Conservation (phyloP, 2,329 filamentous ascomycete species). For the Alternaria viburni region DNA sequence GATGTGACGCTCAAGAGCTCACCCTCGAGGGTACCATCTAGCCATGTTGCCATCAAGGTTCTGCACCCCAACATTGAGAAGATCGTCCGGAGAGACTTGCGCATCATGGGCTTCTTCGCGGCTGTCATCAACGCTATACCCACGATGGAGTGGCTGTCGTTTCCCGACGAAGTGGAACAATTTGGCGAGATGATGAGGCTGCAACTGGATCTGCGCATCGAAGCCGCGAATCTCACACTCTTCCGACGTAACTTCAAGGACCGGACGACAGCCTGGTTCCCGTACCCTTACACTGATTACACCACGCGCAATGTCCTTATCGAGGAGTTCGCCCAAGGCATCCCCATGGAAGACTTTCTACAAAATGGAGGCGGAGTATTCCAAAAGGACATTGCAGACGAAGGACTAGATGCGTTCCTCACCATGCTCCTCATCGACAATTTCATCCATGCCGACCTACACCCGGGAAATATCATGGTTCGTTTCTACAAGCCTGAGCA, state of each 20-base stretch:
- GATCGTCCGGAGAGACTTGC: constrained; percentile 85
- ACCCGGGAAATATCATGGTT: constrained; percentile 99
- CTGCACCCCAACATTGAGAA: constrained; percentile 90
- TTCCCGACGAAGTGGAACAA: constrained; percentile 90
- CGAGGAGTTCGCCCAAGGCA: constrained; percentile 94
- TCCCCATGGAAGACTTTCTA: constrained; percentile 87
- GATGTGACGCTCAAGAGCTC: constrained; percentile 85
- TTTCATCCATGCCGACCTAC: constrained; percentile 94
- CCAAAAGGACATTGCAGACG: constrained; percentile 91
- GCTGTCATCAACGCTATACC: constrained; percentile 82
- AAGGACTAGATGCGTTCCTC: constrained; percentile 93
- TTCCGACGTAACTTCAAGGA: constrained; percentile 92
- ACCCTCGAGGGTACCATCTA: constrained; percentile 83
- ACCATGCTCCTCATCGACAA: constrained; percentile 98
- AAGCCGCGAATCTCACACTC: constrained; percentile 84
- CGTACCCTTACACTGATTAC: constrained; percentile 90
- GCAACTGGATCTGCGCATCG: constrained; percentile 94
- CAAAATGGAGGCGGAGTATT: constrained; percentile 91
- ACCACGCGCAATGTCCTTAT: constrained; percentile 91
- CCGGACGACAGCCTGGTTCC: constrained; percentile 93
- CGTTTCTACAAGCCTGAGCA: constrained; percentile 89
- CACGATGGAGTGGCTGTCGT: constrained; percentile 95
- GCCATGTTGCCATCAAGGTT: constrained; percentile 94
- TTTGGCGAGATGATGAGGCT: constrained; percentile 99
- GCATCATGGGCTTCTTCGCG: constrained; percentile 94